Evolutionary conservation across 2,329 filamentous ascomycete species (phyloP).

Genomic region (Sarocladium oryzae): DNA sequence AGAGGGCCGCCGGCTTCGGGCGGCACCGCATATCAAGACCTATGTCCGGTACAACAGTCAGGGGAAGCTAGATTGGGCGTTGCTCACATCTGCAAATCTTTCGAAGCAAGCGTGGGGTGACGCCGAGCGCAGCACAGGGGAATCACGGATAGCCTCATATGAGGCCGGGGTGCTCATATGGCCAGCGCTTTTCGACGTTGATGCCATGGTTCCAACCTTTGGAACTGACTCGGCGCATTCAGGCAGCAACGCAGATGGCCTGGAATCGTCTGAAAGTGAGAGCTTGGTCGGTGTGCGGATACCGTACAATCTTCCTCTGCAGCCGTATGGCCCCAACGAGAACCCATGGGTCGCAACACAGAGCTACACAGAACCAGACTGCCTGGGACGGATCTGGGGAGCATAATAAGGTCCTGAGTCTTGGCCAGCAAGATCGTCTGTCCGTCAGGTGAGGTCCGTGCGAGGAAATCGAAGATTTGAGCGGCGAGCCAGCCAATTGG

Average conservation of each 20-base stretch:
- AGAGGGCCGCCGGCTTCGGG: slow-evolving; percentile 57
- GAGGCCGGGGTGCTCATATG: slow-evolving; percentile 80
- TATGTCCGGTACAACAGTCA: slow-evolving; percentile 62
- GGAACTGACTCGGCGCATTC: slow-evolving; percentile 40
- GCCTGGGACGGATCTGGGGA: slow-evolving; percentile 39
- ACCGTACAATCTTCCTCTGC: slow-evolving; percentile 75
- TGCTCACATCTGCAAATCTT: slow-evolving; percentile 85
- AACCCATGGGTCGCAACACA: slow-evolving; percentile 70
- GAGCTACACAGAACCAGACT: slow-evolving; percentile 55
- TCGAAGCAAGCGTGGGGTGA: slow-evolving; percentile 88
- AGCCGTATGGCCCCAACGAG: slow-evolving; percentile 55
- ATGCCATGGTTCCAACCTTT: slow-evolving; percentile 63
- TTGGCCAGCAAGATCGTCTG: no score
- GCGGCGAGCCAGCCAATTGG: no score
- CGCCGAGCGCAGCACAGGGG: slow-evolving; percentile 44
- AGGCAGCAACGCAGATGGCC: slow-evolving; percentile 15
- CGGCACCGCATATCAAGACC: slow-evolving; percentile 85
- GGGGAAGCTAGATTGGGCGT: slow-evolving; percentile 67
- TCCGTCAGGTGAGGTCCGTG: no score
- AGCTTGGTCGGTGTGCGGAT: slow-evolving; percentile 63
- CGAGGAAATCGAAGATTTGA: no score
- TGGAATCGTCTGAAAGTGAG: slow-evolving; percentile 12
- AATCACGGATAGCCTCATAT: slow-evolving; percentile 70
- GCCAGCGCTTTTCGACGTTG: slow-evolving; percentile 53
- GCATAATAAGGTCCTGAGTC: background rate